These are phyloP conservation scores for Amoeboaphelidium protococcarum DNA, from an alignment of 371 early-diverging fungal species.

Conservation along the genomic window DNA sequence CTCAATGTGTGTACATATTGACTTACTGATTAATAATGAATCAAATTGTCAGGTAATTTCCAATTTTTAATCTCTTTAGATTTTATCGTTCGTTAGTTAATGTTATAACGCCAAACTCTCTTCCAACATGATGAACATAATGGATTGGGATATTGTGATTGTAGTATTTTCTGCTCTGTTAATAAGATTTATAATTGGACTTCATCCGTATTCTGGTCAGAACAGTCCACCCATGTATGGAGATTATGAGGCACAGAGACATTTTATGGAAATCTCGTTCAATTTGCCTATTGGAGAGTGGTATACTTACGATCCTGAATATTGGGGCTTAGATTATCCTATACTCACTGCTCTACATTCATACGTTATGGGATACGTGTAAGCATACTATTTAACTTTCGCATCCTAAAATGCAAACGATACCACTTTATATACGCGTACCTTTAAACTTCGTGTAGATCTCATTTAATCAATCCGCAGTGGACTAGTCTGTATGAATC, in stretches of 20 bases:
- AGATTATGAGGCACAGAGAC: slow-evolving; percentile 90
- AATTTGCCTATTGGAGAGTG: slow-evolving; percentile 46
- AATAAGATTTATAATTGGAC: no score
- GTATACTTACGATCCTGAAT: slow-evolving; percentile 59
- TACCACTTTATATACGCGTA: no score
- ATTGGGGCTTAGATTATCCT: slow-evolving; percentile 91
- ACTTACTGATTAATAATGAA: no score
- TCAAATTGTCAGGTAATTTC: no score
- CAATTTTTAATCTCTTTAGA: no score
- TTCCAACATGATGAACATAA: no score
- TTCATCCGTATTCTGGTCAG: no score
- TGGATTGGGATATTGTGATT: no score
- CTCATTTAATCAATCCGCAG: slow-evolving; percentile 33
- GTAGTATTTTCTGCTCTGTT: no score
- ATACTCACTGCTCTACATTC: slow-evolving; percentile 75
- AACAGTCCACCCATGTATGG: slow-evolving; percentile 48
- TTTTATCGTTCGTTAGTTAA: no score
- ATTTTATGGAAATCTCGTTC: slow-evolving; percentile 81
- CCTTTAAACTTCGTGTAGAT: slow-evolving; percentile 22
- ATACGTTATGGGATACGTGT: slow-evolving; percentile 54
- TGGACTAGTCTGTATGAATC: slow-evolving; percentile 65
- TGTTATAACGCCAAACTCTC: no score
- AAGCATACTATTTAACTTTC: slow-evolving; percentile 10
- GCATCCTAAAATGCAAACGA: neutral
- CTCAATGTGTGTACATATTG: no score